Evolutionary conservation across 176 grass and related monocot species (phyloP), one percentile per base, ranked within the genome.

Genomic region (Triticum timopheevii): DNA sequence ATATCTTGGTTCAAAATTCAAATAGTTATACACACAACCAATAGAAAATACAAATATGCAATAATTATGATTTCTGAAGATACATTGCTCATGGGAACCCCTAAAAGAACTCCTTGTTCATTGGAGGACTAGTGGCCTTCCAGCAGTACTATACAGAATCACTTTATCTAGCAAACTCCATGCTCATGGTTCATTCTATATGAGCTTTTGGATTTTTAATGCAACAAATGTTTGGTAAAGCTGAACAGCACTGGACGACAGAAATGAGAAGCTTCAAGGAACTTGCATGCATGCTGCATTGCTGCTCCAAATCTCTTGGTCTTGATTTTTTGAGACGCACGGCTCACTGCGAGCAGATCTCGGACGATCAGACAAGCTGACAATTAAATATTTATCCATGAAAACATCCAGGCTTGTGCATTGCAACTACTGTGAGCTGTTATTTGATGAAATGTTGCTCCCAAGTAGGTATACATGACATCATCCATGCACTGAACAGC

Each of bases 261-360:
- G 30, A 24, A 23, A 50, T 35, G 31, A 61, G 81, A 91, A 84
- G 81, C 81, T 87, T 87, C 85, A 69, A 87, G 81, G 89, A 13
- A 84, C 69, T 84, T 87, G 67, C 88, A 22, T 62, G 58, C 56
- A 23, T 50, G 58, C 16, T 24, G 67, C 17, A 61, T 12, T 45
- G 36, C 28, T 80, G 77, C 33, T 89, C 24, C 52, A 52, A 47
- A 82, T 71, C 78, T 70, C 38, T 62, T 70, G 64, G 58, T 83
- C 50, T 78, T 83, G 31, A 73, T 24, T 71, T 83, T 22, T 83
- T 42, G 6, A 83, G 75, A 83, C 4, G 33, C 65, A 80, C 84
- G 74, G 74, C 74, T 83, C 80, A 90, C 52, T 42, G 58, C 23
- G 56, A 87, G 4, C 42, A 78, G 79, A 86, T 86, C 79, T 23